Percentiles rank a stretch among this genome's conserved stretches.
These are phyloP conservation scores for Pseudocercospora pini-densiflorae DNA, from an alignment of 2,329 filamentous ascomycete species.

Conservation along the genomic window DNA sequence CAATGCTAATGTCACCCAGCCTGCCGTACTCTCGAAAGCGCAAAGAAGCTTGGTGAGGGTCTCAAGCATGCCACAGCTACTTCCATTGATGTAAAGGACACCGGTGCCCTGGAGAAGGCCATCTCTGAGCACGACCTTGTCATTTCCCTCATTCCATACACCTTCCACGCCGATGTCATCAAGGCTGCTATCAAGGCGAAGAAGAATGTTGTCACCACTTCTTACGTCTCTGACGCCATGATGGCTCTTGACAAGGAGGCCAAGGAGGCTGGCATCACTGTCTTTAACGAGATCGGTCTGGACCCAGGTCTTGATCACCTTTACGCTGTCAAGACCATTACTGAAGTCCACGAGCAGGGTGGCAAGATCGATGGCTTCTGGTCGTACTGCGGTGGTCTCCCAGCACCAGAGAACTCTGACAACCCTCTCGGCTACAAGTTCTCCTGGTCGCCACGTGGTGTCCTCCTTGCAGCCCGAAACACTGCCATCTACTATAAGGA, in stretches of 20 bases:
- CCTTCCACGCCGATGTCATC: constrained; percentile 85
- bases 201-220: constrained; percentile 96
- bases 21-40: constrained; percentile 78
- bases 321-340: constrained; percentile 86
- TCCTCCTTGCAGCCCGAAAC: constrained; percentile 85
- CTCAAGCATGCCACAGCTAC: constrained; percentile 76
- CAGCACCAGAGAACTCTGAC: constrained; percentile 70
- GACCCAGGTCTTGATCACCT: constrained; percentile 76
- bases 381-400: constrained; percentile 81
- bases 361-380: constrained; percentile 85
- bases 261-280: constrained; percentile 91
- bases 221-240: constrained; percentile 92
- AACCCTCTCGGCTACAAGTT: constrained; percentile 97
- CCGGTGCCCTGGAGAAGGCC: constrained; percentile 75
- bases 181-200: constrained; percentile 90
- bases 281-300: constrained; percentile 93
- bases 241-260: constrained; percentile 78
- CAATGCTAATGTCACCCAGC: constrained; percentile 54
- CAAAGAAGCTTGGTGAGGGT: constrained; percentile 74
- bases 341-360: constrained; percentile 82
- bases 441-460: constrained; percentile 75
- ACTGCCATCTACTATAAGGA: constrained; percentile 81
- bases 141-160: constrained; percentile 82
- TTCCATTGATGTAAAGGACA: constrained; percentile 81
- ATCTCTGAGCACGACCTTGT: constrained; percentile 68